Base-by-base conservation (phyloP, 2,329 filamentous ascomycete genomes). In the Microsporum audouinii region DNA sequence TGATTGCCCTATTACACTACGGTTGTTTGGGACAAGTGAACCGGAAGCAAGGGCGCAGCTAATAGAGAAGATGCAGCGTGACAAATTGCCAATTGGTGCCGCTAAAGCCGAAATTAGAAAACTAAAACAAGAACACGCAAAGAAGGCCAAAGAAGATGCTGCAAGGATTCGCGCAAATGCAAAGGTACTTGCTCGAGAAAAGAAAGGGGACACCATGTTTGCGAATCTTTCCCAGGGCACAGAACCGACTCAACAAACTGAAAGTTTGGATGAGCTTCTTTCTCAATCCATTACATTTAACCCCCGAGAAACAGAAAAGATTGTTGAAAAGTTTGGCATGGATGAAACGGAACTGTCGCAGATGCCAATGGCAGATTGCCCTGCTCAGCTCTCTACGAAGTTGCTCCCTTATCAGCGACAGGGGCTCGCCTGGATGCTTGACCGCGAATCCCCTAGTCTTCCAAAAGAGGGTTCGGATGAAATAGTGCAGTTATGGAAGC, bases 351-450 rank as follows among this genome's bases (percentile, higher is more conserved):
- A 85, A 14, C 75, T 96, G 59, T 81, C 82, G 5, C 81, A 83
- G 49, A 84, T 95, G 84, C 86, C 88, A 0, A 83, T 83, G 78
- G 88, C 86, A 1, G 72, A 82, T 2, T 88, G 90, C 65, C 91
- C 91, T 0, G 67, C 76, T 5, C 75, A 78, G 4, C 76, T 96
- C 47, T 76, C 80, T 29, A 88, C 89, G 0, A 76, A 82, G 43
- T 77, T 96, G 57, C 79, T 95, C 62, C 87, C 89, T 0, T 94
- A 95, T 72, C 91, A 96, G 69, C 82, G 75, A 38, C 78, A 92
- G 77, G 90, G 89, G 5, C 76, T 96, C 43, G 84, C 86, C 14
- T 96, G 91, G 91, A 83, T 96, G 81, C 77, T 84, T 17, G 79
- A 84, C 5, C 89, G 89, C 67, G 91, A 96, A 71, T 82, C 80